Evolutionary conservation across 2,329 filamentous ascomycete genomes (phyloP).

Genomic region (Neonectria faginata): DNA sequence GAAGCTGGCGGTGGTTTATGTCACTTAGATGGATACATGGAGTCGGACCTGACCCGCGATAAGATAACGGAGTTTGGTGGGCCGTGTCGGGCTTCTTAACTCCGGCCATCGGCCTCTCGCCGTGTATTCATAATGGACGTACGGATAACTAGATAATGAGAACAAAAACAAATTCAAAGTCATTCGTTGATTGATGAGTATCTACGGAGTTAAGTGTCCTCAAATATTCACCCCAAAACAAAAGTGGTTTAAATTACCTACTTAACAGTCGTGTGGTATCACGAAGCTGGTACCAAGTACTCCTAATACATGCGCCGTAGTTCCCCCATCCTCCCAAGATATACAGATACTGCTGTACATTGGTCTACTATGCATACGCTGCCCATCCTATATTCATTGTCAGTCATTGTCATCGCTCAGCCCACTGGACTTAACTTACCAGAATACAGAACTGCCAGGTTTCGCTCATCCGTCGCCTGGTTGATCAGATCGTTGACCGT

Average conservation of each 20-base stretch:
- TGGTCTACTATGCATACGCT: constrained; percentile 55
- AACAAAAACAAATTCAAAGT: background rate
- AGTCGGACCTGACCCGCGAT: constrained; percentile 32
- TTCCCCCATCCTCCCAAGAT: background rate
- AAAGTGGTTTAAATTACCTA: background rate
- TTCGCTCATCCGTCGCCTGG: constrained; percentile 91
- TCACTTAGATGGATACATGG: constrained; percentile 30
- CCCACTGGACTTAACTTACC: constrained; percentile 61
- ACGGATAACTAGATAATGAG: no score
- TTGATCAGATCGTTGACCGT: constrained; percentile 98
- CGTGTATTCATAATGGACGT: background rate
- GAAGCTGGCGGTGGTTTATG: constrained; percentile 21
- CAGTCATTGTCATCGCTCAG: constrained; percentile 30
- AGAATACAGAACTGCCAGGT: constrained; percentile 90
- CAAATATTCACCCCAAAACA: background rate
- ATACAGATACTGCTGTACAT: background rate
- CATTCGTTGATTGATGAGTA: background rate
- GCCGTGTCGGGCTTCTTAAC: constrained; percentile 13
- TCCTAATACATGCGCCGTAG: background rate
- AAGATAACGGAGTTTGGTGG: constrained; percentile 42
- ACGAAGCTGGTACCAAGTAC: no score
- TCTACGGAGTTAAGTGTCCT: background rate
- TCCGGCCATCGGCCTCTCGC: constrained; percentile 15
- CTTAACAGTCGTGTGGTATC: background rate
- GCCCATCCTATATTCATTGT: constrained; percentile 55